Evolutionary conservation across 2,329 filamentous ascomycete genomes (phyloP), one percentile per base, ranked within the genome.

Genomic region (Nigrograna mackinnonii): DNA sequence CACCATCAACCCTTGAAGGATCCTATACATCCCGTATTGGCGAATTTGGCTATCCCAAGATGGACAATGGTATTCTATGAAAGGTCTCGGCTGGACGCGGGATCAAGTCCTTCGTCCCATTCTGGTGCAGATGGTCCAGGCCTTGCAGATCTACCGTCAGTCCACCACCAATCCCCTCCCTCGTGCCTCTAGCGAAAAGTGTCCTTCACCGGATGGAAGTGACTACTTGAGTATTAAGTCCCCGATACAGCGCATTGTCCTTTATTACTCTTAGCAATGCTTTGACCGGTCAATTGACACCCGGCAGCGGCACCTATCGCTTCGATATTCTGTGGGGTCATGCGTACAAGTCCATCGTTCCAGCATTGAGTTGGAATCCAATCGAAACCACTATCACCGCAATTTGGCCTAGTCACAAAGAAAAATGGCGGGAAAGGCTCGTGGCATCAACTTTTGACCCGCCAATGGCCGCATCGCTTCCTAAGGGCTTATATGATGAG

Each of bases 121-220:
- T 36, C 34, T 45, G 40, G 34, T n/a, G n/a, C n/a, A 24, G 28
- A 28, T 24, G 18, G 11, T 11, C n/a, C 26, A 44, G 40, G 46
- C 19, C 2, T 31, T 39, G 49, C 32, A 38, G 49, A 50, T 43
- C 31, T 21, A 42, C 18, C 19, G 34, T 49, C 45, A 52, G 52
- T 53, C 37, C 20, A 39, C 17, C 20, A 35, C 52, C 48, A 54
- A 56, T 54, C 38, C 38, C 34, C 38, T 22, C 11, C 31, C 9
- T 11, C 42, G 31, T 16, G 26, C 17, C 39, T 32, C 12, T 30
- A 6, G 35, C 43, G 24, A 37, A 40, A 46, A 35, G 20, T 20
- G 34, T 37, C 33, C 39, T 49, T 60, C 44, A 58, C 57, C 57
- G 57, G 57, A 58, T 37, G 28, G 19, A 30, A 20, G 39, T 38